Conservation (phyloP, 257 asterid species). For the Euphrasia confusa region DNA sequence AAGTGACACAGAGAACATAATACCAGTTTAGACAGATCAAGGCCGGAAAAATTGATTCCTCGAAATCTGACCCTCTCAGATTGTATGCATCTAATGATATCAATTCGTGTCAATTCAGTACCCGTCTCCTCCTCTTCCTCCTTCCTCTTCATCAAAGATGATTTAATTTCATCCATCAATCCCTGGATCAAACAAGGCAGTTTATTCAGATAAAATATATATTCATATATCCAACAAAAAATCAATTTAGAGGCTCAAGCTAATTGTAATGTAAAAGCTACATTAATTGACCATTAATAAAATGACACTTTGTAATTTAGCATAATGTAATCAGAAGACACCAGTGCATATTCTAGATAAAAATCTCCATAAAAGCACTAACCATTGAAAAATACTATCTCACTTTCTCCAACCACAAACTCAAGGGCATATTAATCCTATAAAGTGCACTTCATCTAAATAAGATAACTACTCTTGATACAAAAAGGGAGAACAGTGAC, state of each 20-base stretch:
- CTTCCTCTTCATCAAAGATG: slow-evolving; percentile 50
- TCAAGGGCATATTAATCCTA: slow-evolving; percentile 11
- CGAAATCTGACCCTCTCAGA: slow-evolving; percentile 88
- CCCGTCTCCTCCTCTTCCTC: slow-evolving; percentile 78
- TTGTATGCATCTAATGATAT: slow-evolving; percentile 91
- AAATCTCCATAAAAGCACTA: background rate
- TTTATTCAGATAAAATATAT: slow-evolving; percentile 10
- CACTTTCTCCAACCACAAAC: slow-evolving; percentile 19
- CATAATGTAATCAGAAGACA: background rate
- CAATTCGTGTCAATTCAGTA: slow-evolving; percentile 77
- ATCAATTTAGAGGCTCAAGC: background rate
- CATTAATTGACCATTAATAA: background rate
- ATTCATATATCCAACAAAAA: background rate
- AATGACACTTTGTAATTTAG: background rate
- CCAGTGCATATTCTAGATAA: background rate
- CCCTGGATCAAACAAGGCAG: slow-evolving; percentile 56
- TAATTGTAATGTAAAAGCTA: too few relatives aligned
- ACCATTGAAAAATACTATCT: slow-evolving; percentile 1
- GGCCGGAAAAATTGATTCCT: slow-evolving; percentile 89
- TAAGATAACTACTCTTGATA: background rate
- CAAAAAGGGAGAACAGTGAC: background rate
- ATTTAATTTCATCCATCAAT: slow-evolving; percentile 60
- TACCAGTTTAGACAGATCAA: slow-evolving; percentile 92
- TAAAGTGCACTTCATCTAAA: slow-evolving; percentile 5
- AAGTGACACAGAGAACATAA: slow-evolving; percentile 22